Evolutionary conservation across 306 rosid species (phyloP), one percentile per base, ranked within the genome.

Genomic region (Acacia melanoxylon): DNA sequence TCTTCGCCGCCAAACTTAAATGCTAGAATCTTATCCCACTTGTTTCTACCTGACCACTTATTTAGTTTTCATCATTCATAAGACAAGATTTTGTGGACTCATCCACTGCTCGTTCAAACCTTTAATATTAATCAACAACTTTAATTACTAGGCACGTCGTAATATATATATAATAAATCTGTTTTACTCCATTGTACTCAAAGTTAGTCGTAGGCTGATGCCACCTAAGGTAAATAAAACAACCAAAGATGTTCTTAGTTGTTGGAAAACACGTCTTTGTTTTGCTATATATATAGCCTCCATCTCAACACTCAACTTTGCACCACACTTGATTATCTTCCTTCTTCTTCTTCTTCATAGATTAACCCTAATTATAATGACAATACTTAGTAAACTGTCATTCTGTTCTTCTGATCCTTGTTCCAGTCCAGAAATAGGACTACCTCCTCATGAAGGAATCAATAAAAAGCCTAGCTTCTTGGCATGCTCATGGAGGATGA

Each of bases 401-500:
- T 85, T 85, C 20, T 72, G 76, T 44, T 77, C 76, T 25, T 72
- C 40, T 41, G 66, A 72, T 20, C 40, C 42, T 29, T 19, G 46
- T 46, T 69, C 40, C 13, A 41, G 46, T 54, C 68, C 24, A 12
- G 65, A 81, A 77, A 9, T 8, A 19, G 74, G 76, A 65, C 67
- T 13, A 66, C 31, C 73, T 44, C 10, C 19, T 44, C 3, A 12
- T 13, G 58, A 42, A 22, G 17, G 33, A 11, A 48, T 14, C 3
- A 45, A 45, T 12, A 25, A 59, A 2, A 54, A 16, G 54, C 25
- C 3, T 7, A 5, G 31, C 24, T 44, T 33, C 6, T 42, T 73
- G 37, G 52, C 48, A 67, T 83, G 78, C 85, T 66, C 63, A 2
- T 17, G 82, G 73, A 78, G 77, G 42, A 82, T 61, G 75, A 84